Conservation (phyloP, 192 early-diverging fungal genomes). For the Paraglomus brasilianum region DNA sequence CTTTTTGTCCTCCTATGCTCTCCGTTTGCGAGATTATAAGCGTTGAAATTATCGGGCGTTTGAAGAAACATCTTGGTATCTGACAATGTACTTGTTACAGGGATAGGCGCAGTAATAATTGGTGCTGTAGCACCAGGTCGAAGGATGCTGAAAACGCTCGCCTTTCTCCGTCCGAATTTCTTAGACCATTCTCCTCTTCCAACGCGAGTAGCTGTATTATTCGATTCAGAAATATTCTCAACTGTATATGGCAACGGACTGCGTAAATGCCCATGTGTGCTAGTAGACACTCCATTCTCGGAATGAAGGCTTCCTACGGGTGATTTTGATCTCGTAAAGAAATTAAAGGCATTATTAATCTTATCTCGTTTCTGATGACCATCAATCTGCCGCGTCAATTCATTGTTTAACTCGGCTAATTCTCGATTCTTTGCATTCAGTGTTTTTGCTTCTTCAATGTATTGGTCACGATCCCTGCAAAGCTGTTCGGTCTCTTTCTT, state of each 20-base stretch:
- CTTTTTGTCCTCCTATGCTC: background rate
- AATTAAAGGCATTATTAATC: slow-evolving; percentile 19
- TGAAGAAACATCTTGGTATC: too few relatives aligned
- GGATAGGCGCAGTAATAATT: too few relatives aligned
- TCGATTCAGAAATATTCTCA: too few relatives aligned
- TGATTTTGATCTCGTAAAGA: slow-evolving; percentile 26
- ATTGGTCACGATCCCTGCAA: slow-evolving; percentile 45
- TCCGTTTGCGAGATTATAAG: background rate
- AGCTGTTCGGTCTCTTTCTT: slow-evolving; percentile 42
- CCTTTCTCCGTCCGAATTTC: slow-evolving; percentile 55
- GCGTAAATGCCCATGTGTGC: too few relatives aligned
- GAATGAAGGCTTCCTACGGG: too few relatives aligned
- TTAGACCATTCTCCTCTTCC: slow-evolving; percentile 43
- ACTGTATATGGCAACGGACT: too few relatives aligned
- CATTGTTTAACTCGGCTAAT: slow-evolving; percentile 51
- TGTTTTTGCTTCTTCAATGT: slow-evolving; percentile 51
- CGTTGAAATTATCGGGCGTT: slow-evolving; percentile 9
- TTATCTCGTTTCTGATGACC: slow-evolving; percentile 31
- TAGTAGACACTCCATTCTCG: too few relatives aligned
- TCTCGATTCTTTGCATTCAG: slow-evolving; percentile 52
- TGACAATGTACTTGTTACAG: too few relatives aligned
- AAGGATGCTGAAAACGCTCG: too few relatives aligned
- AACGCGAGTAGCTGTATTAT: slow-evolving; percentile 41
- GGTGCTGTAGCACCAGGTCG: too few relatives aligned
- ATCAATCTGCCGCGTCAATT: slow-evolving; percentile 44